Conservation (phyloP, 2,329 filamentous ascomycete species). For the Ampelomyces quisqualis region DNA sequence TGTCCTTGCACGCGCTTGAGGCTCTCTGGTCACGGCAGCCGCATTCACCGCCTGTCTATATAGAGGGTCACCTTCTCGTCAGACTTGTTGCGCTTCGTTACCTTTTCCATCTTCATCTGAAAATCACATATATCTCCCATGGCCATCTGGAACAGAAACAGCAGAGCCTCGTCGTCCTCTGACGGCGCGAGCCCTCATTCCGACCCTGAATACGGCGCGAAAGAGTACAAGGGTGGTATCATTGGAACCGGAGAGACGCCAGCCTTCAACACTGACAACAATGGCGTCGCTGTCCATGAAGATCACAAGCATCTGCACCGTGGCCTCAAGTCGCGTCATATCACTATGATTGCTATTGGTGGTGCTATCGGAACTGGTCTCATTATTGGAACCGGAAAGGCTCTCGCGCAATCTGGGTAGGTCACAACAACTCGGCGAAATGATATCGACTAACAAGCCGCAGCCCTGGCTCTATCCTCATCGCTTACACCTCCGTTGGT, state of each 20-base stretch:
- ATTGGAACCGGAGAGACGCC: constrained; percentile 16
- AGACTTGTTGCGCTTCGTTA: too few relatives aligned
- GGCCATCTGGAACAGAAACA: constrained; percentile 35
- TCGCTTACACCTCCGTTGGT: constrained; percentile 69
- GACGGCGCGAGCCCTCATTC: constrained; percentile 28
- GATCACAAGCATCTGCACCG: constrained; percentile 50
- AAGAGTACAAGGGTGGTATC: constrained; percentile 19
- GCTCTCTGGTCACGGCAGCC: constrained; percentile 20
- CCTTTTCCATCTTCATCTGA: too few relatives aligned
- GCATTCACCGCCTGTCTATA: constrained; percentile 8
- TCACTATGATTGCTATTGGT: constrained; percentile 69
- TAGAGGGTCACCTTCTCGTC: constrained; percentile 11
- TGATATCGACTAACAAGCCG: constrained; percentile 14
- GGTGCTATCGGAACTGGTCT: constrained; percentile 73
- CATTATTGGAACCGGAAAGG: constrained; percentile 64
- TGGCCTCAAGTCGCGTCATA: constrained; percentile 56
- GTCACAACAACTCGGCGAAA: constrained; percentile 6
- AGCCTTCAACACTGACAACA: constrained; percentile 13
- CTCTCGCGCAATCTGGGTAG: constrained; percentile 51
- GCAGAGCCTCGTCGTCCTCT: constrained; percentile 31
- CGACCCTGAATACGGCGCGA: constrained; percentile 26
- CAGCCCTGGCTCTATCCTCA: constrained; percentile 66
- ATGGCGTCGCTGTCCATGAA: constrained; percentile 29
- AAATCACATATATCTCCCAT: constrained; percentile 12
- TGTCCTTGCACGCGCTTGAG: constrained; percentile 12